Conservation (phyloP, 2,329 filamentous ascomycete genomes). For the Metarhizium humberi region DNA sequence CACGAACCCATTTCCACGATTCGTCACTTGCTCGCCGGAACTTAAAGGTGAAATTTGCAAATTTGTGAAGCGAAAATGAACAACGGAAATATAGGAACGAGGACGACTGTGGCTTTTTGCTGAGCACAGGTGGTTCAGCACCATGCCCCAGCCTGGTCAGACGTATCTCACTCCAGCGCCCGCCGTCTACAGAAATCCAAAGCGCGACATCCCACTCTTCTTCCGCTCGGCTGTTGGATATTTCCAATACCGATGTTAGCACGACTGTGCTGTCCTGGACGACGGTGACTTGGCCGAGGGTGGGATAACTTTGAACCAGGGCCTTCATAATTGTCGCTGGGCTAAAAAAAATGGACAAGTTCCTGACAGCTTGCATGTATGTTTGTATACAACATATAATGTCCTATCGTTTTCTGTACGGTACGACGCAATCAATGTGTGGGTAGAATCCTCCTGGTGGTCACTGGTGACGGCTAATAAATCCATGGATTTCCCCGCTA, state of each 20-base stretch:
- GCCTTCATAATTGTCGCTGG: conserved; percentile 21
- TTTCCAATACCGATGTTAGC: conserved; percentile 64
- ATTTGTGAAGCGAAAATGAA: conserved; percentile 35
- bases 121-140: conserved; percentile 40
- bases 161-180: conserved; percentile 44
- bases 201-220: conserved; percentile 63
- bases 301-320: conserved; percentile 49
- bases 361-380: no score
- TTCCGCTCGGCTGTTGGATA: conserved; percentile 42
- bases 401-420: not conserved
- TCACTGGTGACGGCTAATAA: no score
- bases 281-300: conserved; percentile 65
- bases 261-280: conserved; percentile 37
- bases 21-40: conserved; percentile 45
- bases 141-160: conserved; percentile 19
- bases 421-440: no score
- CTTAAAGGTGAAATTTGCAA: conserved; percentile 60
- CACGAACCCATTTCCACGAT: conserved; percentile 62
- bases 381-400: no score
- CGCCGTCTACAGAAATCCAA: conserved; percentile 57
- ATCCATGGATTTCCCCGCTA: no score
- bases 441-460: no score
- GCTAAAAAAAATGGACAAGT: no score
- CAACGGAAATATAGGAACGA: conserved; percentile 44
- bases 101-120: conserved; percentile 18